Evolutionary conservation across 1,284 basidiomycete genomes (phyloP).

Genomic region (Dichomitus squalens): DNA sequence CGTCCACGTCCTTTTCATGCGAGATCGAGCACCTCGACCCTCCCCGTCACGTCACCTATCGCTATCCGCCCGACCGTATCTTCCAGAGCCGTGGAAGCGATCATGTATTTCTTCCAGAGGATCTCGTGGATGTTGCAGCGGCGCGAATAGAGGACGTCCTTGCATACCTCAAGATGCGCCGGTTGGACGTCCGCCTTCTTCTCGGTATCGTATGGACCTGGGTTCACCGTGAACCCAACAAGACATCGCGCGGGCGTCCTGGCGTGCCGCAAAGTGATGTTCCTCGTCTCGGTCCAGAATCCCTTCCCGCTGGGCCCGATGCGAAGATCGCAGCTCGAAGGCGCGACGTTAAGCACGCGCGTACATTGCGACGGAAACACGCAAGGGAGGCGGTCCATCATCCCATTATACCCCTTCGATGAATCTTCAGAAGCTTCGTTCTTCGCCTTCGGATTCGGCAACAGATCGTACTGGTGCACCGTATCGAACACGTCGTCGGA

Average conservation of each 20-base stretch:
- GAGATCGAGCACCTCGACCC: slow-evolving; percentile 39
- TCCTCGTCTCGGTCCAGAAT: slow-evolving; percentile 40
- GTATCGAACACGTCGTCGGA: slow-evolving; percentile 29
- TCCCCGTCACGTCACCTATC: slow-evolving; percentile 37
- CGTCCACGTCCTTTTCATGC: slow-evolving; percentile 25
- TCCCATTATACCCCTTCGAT: not conserved
- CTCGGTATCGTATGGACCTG: slow-evolving; percentile 1
- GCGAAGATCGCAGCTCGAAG: slow-evolving; percentile 34
- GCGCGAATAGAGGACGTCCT: slow-evolving; percentile 34
- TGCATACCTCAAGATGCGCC: slow-evolving; percentile 26
- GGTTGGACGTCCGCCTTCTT: slow-evolving; percentile 17
- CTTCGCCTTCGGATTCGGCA: slow-evolving; percentile 26
- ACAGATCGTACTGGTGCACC: slow-evolving; percentile 35
- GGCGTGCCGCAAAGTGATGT: slow-evolving; percentile 30
- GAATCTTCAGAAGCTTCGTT: not conserved
- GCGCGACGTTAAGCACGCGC: slow-evolving; percentile 29
- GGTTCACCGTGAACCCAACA: slow-evolving; percentile 35
- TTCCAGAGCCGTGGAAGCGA: slow-evolving; percentile 36
- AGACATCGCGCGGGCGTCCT: slow-evolving; percentile 37
- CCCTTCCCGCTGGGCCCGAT: slow-evolving; percentile 38
- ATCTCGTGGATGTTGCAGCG: slow-evolving; percentile 39
- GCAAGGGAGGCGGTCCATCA: slow-evolving; percentile 26
- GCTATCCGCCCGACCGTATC: slow-evolving; percentile 40
- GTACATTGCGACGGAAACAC: slow-evolving; percentile 29
- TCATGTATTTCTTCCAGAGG: slow-evolving; percentile 34